phyloP scores from a whole-genome alignment of 2,329 filamentous ascomycete genomes.

The Fonsecaea erecta region DNA sequence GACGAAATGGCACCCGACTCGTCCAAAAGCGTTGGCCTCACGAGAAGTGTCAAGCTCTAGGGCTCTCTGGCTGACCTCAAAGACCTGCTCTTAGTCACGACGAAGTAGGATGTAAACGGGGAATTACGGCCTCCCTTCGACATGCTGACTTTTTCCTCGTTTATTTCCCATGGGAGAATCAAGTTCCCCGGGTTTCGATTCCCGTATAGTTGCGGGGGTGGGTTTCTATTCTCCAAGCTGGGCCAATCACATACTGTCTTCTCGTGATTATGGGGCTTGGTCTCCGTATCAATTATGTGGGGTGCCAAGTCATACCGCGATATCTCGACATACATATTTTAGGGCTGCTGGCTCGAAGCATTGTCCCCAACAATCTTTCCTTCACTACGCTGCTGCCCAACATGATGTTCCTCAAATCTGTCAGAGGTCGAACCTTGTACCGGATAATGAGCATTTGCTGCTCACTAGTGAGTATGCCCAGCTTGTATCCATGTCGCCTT shows the following conservation, averaged over 20 bases:
- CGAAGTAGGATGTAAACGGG: not conserved
- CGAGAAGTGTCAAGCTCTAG: not conserved
- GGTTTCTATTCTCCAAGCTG: not conserved
- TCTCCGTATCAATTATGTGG: conserved; percentile 3
- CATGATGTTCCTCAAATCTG: conserved; percentile 21
- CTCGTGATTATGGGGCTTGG: not conserved
- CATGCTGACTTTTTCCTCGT: not conserved
- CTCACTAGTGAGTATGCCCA: conserved; percentile 31
- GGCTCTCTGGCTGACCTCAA: not conserved
- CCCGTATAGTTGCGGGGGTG: conserved; percentile 25
- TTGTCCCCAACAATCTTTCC: not conserved
- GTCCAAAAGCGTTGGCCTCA: not conserved
- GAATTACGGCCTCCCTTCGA: not conserved
- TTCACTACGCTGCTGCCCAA: not conserved
- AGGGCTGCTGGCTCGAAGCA: not conserved
- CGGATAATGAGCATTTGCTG: conserved; percentile 40
- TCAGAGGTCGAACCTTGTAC: conserved; percentile 40
- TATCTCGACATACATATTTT: conserved; percentile 9
- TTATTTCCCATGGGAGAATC: not conserved
- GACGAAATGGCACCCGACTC: not conserved
- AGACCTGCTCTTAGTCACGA: not conserved
- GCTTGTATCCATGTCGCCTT: not conserved
- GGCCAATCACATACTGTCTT: conserved; percentile 11
- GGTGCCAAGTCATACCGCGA: not conserved
- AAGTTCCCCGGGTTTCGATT: conserved; percentile 27